phyloP scores from a whole-genome alignment of 2,329 filamentous ascomycete species.

The Seiridium unicorne region DNA sequence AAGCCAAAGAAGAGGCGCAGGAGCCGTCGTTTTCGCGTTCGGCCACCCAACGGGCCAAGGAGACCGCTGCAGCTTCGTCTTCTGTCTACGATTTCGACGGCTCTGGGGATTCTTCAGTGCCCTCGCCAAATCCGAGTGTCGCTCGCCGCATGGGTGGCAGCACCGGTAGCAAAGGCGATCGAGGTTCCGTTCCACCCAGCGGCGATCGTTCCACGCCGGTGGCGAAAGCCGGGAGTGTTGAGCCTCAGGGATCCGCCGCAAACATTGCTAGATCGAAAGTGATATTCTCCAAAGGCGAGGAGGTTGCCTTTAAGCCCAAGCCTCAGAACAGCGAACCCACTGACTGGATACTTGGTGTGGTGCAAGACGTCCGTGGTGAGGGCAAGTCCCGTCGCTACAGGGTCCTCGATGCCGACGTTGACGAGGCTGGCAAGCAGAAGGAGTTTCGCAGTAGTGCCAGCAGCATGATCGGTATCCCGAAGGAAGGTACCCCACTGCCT shows the following conservation, averaged over 20 bases:
- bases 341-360: slow-evolving; percentile 76
- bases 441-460: slow-evolving; percentile 71
- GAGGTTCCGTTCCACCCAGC: slow-evolving; percentile 55
- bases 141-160: slow-evolving; percentile 31
- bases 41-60: slow-evolving; percentile 24
- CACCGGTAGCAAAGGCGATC: slow-evolving; percentile 34
- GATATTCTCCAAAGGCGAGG: slow-evolving; percentile 59
- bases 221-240: slow-evolving; percentile 41
- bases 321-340: slow-evolving; percentile 44
- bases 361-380: slow-evolving; percentile 72
- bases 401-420: slow-evolving; percentile 77
- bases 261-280: slow-evolving; percentile 49
- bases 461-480: slow-evolving; percentile 75
- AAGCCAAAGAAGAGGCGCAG: slow-evolving; percentile 36
- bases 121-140: slow-evolving; percentile 34
- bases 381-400: slow-evolving; percentile 77
- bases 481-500: slow-evolving; percentile 49
- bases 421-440: slow-evolving; percentile 64
- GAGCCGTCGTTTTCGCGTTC: slow-evolving; percentile 25
- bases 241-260: slow-evolving; percentile 42
- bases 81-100: slow-evolving; percentile 44
- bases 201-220: slow-evolving; percentile 39
- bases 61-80: slow-evolving; percentile 20
- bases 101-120: slow-evolving; percentile 39
- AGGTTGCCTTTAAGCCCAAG: slow-evolving; percentile 66